Evolutionary conservation across 345 rosid genomes (phyloP), one percentile per base, ranked within the genome.

Genomic region (Ceriops decandra): DNA sequence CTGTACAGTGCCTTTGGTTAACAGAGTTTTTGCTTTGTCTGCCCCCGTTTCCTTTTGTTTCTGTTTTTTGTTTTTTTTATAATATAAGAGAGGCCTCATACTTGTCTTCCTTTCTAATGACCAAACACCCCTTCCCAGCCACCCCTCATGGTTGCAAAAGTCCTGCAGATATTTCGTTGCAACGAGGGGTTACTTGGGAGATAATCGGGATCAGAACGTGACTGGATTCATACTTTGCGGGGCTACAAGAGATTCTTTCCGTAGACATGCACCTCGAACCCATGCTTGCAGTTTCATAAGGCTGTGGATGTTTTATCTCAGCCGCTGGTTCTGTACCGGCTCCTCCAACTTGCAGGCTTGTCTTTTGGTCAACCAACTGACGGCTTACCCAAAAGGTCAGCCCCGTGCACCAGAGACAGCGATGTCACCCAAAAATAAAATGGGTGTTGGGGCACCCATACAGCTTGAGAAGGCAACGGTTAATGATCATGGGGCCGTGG

Each of bases 221-320:
- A 85, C 92, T 3, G 90, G 86, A 6, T 85, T 87, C 96, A 90
- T 90, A 64, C 93, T 87, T 21, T 84, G 90, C 76, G 86, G 72
- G 1, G 96, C 96, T 68, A 86, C 73, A 5, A 81, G 81, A 27
- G 90, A 67, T 80, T 90, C 96, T 68, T 78, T 81, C 76, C 97
- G 80, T 62, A 84, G 88, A 19, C 76, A 72, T 5, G 80, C 87
- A 32, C 96, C 97, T 10, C 92, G 81, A 2, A 79, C 96, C 79
- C 87, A 66, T 17, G 96, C 97, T 49, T 93, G 98, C 68, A 93
- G 76, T 74, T 87, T 88, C 66, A 89, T 90, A 30, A 90, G 83
- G 83, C 26, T 24, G 97, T 47, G 59, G 64, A 58, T 72, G 30
- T 53, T 26, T 26, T 54, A 11, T 33, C 52, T 31, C 24, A n/a